phyloP scores from a whole-genome alignment of 768 basidiomycete species.

The Pleurotus cornucopiae region DNA sequence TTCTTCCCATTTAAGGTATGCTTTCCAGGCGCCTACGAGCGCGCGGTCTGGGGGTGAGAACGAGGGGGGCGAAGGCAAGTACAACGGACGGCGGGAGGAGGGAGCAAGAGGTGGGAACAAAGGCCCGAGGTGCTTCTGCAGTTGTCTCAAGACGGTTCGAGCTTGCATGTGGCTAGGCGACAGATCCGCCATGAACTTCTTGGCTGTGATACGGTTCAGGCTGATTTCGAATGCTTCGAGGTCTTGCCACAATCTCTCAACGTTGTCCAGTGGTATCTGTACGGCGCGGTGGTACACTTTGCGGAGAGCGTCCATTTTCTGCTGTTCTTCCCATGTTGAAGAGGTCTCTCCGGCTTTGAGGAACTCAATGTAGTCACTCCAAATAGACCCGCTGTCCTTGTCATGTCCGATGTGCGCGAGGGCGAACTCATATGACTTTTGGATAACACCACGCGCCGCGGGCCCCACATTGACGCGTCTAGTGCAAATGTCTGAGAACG shows the following conservation, averaged over 20 bases:
- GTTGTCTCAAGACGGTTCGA: conserved; percentile 78
- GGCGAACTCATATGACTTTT: conserved; percentile 91
- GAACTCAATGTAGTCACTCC: conserved; percentile 93
- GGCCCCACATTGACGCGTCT: conserved; percentile 70
- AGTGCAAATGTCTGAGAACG: conserved; percentile 3
- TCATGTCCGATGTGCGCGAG: conserved; percentile 87
- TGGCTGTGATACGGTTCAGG: conserved; percentile 90
- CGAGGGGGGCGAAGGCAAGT: conserved; percentile 66
- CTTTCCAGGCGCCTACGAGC: conserved; percentile 84
- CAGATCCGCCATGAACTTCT: conserved; percentile 93
- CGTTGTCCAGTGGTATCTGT: conserved; percentile 89
- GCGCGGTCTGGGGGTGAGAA: conserved; percentile 70
- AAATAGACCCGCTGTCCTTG: conserved; percentile 87
- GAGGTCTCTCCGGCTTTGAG: conserved; percentile 73
- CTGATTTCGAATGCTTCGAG: conserved; percentile 88
- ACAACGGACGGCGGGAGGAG: conserved; percentile 45
- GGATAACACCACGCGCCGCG: conserved; percentile 68
- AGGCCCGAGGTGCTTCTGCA: conserved; percentile 63
- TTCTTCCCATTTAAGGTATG: conserved; percentile 94
- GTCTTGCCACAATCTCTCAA: conserved; percentile 91
- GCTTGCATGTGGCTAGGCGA: conserved; percentile 95
- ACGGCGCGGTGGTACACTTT: conserved; percentile 93
- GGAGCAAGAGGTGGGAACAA: conserved; percentile 42
- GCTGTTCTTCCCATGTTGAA: conserved; percentile 93
- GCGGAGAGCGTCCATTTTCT: conserved; percentile 90